These are phyloP conservation scores for Abelmoschus esculentus DNA, from an alignment of 345 rosid genomes.

Conservation along the genomic window DNA sequence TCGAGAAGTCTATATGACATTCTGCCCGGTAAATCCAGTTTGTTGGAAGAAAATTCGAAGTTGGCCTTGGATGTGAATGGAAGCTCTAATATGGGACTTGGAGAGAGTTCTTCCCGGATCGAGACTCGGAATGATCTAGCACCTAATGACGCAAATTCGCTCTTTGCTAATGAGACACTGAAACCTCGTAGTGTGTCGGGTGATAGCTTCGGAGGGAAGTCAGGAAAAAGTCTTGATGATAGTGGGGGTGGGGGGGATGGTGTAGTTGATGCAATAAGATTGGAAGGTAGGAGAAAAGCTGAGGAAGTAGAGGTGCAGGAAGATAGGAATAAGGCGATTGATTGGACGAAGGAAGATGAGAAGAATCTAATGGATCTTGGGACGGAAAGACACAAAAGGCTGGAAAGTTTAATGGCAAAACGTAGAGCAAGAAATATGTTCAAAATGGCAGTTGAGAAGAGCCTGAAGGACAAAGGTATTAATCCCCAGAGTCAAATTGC, in stretches of 20 bases:
- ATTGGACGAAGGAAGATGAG: slow-evolving; percentile 85
- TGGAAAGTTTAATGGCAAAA: slow-evolving; percentile 66
- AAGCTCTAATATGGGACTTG: not conserved
- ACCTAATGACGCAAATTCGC: not conserved
- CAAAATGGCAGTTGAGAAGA: slow-evolving; percentile 38
- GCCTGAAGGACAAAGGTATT: slow-evolving; percentile 26
- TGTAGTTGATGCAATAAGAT: slow-evolving; percentile 23
- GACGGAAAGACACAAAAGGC: slow-evolving; percentile 64
- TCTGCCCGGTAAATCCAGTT: slow-evolving; percentile 12
- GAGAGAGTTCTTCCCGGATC: slow-evolving; percentile 12
- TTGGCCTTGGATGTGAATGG: not conserved
- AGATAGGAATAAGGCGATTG: slow-evolving; percentile 34
- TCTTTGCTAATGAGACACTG: not conserved
- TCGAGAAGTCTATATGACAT: slow-evolving; percentile 15
- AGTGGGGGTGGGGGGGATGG: slow-evolving; percentile 15
- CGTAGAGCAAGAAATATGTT: slow-evolving; percentile 52
- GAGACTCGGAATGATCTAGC: slow-evolving; percentile 14
- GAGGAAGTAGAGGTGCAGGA: not conserved
- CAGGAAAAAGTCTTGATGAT: slow-evolving; percentile 12
- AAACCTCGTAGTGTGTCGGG: not conserved
- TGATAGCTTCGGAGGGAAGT: slow-evolving; percentile 9
- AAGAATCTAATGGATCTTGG: slow-evolving; percentile 88
- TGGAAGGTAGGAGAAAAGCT: slow-evolving; percentile 10
- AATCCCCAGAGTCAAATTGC: slow-evolving; percentile 29
- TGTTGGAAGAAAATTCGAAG: slow-evolving; percentile 16